A percentile compares a stretch with the other conserved stretches of the same genome.
Evolutionary conservation across 352 stramenopile species (phyloP).

Genomic region (Globisporangium takayamanum): DNA sequence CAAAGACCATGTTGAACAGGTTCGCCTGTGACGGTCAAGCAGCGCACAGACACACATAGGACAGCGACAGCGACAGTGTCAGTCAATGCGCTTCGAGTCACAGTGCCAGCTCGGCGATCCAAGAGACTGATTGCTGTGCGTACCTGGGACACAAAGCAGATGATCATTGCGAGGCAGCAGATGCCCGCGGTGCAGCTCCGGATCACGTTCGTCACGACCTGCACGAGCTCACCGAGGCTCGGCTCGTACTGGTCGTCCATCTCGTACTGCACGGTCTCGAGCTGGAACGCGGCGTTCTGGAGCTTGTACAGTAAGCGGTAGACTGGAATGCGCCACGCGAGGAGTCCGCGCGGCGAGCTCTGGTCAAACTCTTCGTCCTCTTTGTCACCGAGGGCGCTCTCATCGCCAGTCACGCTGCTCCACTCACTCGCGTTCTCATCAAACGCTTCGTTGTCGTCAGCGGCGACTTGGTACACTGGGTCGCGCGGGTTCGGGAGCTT

Average conservation of each 20-base stretch:
- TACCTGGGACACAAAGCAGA: constrained; percentile 76
- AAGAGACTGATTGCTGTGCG: neutral
- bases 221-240: constrained; percentile 43
- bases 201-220: constrained; percentile 52
- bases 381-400: constrained; percentile 69
- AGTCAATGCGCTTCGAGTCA: neutral
- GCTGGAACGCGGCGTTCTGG: constrained; percentile 70
- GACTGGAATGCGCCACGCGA: constrained; percentile 57
- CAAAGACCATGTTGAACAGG: constrained; percentile 74
- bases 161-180: constrained; percentile 55
- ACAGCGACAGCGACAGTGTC: constrained; percentile 1
- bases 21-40: constrained; percentile 38
- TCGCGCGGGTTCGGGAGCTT: constrained; percentile 54
- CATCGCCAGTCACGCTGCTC: constrained; percentile 80
- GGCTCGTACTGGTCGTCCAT: constrained; percentile 73
- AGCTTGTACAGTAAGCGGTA: constrained; percentile 59
- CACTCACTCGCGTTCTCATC: constrained; percentile 77
- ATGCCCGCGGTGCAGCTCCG: constrained; percentile 59
- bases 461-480: constrained; percentile 12
- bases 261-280: constrained; percentile 66
- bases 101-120: neutral
- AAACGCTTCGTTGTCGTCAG: constrained; percentile 28
- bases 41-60: neutral
- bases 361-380: constrained; percentile 80
- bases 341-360: constrained; percentile 12